A percentile compares a stretch with the other conserved stretches of the same genome.
Conservation (phyloP, 345 rosid species). For the Rubroshorea leprosula region DNA sequence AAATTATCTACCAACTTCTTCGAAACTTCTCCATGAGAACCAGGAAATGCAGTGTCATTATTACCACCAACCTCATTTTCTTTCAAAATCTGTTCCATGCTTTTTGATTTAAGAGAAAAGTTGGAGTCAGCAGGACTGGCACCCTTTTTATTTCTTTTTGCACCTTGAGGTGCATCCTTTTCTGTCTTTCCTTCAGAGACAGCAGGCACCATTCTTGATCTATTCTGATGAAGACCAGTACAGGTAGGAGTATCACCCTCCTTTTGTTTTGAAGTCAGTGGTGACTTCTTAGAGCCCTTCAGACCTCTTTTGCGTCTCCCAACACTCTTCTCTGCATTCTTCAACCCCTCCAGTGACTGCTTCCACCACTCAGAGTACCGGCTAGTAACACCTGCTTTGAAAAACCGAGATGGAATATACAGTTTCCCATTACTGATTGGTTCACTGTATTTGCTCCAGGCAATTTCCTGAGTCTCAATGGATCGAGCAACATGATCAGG, state of each 20-base stretch:
- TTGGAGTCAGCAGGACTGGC: not conserved
- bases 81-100: conserved; percentile 14
- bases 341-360: conserved; percentile 1
- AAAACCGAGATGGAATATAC: conserved; percentile 35
- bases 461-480: conserved; percentile 20
- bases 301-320: conserved; percentile 9
- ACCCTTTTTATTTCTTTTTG: not conserved
- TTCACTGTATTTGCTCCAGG: conserved; percentile 29
- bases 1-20: not conserved
- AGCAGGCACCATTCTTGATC: not conserved
- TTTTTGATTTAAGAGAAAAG: conserved; percentile 14
- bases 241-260: conserved; percentile 10
- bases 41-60: not conserved
- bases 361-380: conserved; percentile 46
- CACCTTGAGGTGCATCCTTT: not conserved
- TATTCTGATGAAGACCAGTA: conserved; percentile 11
- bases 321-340: not conserved
- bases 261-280: conserved; percentile 5
- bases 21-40: not conserved
- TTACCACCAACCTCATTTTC: conserved; percentile 4
- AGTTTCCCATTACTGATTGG: conserved; percentile 23
- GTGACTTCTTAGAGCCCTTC: conserved; percentile 5
- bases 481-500: conserved; percentile 22
- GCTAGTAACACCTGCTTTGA: conserved; percentile 25
- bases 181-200: conserved; percentile 4